phyloP scores from a whole-genome alignment of 352 stramenopile genomes.

The Globisporangium camurandrum region DNA sequence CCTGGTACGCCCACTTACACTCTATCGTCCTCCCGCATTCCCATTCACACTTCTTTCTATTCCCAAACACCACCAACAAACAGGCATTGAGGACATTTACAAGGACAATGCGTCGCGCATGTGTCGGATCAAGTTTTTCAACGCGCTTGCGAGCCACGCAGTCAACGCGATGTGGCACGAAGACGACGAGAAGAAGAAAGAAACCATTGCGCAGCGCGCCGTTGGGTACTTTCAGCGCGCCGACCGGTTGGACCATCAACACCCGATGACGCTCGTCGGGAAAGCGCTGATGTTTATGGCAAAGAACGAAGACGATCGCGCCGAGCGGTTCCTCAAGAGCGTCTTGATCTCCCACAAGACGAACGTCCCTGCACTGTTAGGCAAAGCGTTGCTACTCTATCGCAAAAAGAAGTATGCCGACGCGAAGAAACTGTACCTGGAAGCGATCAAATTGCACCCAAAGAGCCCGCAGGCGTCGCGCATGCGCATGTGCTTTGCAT shows the following conservation, averaged over 20 bases:
- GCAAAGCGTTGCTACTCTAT: conserved; percentile 81
- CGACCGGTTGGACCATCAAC: conserved; percentile 85
- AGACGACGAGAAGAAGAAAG: conserved; percentile 83
- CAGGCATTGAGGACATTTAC: conserved; percentile 83
- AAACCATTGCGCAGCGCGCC: conserved; percentile 70
- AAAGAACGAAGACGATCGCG: conserved; percentile 88
- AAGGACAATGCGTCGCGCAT: conserved; percentile 78
- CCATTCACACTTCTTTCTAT: not conserved
- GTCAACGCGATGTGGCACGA: conserved; percentile 88
- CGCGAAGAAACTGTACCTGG: conserved; percentile 90
- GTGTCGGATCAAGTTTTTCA: conserved; percentile 88
- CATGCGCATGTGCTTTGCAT: conserved; percentile 94
- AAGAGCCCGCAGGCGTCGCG: conserved; percentile 82
- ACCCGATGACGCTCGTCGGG: conserved; percentile 85
- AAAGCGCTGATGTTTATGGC: conserved; percentile 92
- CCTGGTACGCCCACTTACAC: conserved; percentile 20
- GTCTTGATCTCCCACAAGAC: conserved; percentile 86
- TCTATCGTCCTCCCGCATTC: not conserved
- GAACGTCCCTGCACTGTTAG: conserved; percentile 82
- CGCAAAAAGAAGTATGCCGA: conserved; percentile 84
- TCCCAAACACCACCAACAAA: not conserved
- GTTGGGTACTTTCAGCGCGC: conserved; percentile 84
- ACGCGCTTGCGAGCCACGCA: conserved; percentile 74
- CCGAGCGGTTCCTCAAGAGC: conserved; percentile 88
- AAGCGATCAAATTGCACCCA: conserved; percentile 92